These are phyloP conservation scores for Phialophora verrucosa DNA, from an alignment of 2,329 filamentous ascomycete genomes.

Conservation along the genomic window DNA sequence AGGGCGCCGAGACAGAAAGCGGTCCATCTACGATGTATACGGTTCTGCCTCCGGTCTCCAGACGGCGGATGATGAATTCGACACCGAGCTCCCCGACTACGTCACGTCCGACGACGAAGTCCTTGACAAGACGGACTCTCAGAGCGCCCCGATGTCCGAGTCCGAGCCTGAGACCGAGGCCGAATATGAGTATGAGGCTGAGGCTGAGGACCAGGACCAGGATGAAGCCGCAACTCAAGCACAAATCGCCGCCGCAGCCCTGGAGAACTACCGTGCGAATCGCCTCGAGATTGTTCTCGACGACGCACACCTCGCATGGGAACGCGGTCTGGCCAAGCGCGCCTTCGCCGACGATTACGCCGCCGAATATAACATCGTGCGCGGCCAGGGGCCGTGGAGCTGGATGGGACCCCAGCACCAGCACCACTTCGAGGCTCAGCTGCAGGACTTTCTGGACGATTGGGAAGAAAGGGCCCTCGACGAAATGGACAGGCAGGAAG, in stretches of 20 bases:
- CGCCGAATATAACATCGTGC: neutral
- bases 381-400: neutral
- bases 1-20: neutral
- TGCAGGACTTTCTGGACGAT: neutral
- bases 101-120: neutral
- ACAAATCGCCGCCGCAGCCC: neutral
- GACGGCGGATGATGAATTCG: neutral
- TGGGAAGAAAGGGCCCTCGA: neutral
- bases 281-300: neutral
- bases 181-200: neutral
- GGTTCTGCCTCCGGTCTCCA: neutral
- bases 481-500: neutral
- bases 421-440: neutral
- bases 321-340: neutral
- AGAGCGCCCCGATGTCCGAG: slow-evolving; percentile 1
- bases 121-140: neutral
- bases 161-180: neutral
- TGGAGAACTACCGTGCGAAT: neutral
- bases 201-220: neutral
- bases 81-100: neutral
- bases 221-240: no score
- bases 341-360: slow-evolving; percentile 6
- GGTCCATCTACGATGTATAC: neutral
- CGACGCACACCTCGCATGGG: neutral
- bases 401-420: neutral